A percentile compares a stretch with the other conserved stretches of the same genome.
Evolutionary conservation across 2,329 filamentous ascomycete genomes (phyloP).

Genomic region (Cladophialophora immunda): DNA sequence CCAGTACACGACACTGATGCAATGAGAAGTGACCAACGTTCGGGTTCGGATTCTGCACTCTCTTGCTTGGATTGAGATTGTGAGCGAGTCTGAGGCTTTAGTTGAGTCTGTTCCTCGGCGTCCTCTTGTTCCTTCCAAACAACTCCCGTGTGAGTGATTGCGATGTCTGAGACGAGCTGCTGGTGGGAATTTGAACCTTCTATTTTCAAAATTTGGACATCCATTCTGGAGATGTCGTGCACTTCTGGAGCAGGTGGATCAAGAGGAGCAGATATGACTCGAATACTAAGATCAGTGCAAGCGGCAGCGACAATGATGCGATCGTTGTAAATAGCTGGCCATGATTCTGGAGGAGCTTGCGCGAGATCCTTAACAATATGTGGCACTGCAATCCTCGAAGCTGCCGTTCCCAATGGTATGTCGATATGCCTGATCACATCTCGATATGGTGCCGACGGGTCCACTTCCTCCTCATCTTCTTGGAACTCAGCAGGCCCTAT

Average conservation of each 20-base stretch:
- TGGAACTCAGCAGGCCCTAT: slow-evolving; percentile 55
- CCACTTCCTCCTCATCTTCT: slow-evolving; percentile 65
- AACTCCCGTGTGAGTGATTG: slow-evolving; percentile 61
- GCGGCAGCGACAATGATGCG: slow-evolving; percentile 63
- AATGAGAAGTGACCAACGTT: slow-evolving; percentile 55
- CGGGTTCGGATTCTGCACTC: slow-evolving; percentile 31
- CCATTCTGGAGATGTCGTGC: slow-evolving; percentile 47
- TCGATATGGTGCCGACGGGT: slow-evolving; percentile 63
- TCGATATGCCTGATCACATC: slow-evolving; percentile 64
- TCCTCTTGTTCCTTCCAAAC: slow-evolving; percentile 41
- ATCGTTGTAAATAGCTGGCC: slow-evolving; percentile 58
- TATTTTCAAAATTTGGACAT: slow-evolving; percentile 60
- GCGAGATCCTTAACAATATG: slow-evolving; percentile 49
- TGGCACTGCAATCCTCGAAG: slow-evolving; percentile 61
- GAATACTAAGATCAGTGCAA: slow-evolving; percentile 65
- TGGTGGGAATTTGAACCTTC: slow-evolving; percentile 58
- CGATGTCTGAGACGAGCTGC: slow-evolving; percentile 59
- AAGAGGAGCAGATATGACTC: slow-evolving; percentile 64
- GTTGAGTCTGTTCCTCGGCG: slow-evolving; percentile 44
- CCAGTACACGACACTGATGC: slow-evolving; percentile 57
- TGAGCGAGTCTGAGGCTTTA: slow-evolving; percentile 44
- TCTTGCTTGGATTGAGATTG: slow-evolving; percentile 34
- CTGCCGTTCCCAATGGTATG: slow-evolving; percentile 62
- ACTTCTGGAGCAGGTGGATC: slow-evolving; percentile 58
- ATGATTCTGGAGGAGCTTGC: slow-evolving; percentile 43